These are phyloP conservation scores for Hypomyces rosellus DNA, from an alignment of 2,329 filamentous ascomycete genomes.

Conservation along the genomic window DNA sequence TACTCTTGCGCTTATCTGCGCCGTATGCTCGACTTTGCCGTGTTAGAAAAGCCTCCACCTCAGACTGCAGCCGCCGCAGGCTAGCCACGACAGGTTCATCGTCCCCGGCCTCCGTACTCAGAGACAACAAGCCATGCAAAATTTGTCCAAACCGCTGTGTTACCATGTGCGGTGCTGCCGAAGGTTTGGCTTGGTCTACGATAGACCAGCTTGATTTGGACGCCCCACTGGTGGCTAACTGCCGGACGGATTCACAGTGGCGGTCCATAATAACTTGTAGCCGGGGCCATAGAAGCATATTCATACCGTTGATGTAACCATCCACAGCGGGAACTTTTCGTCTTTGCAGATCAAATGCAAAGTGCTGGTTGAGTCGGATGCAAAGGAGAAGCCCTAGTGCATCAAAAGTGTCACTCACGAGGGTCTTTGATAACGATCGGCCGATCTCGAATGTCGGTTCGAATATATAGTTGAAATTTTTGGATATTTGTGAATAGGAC, in stretches of 20 bases:
- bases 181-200: slow-evolving; percentile 54
- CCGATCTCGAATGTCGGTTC: slow-evolving; percentile 84
- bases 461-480: slow-evolving; percentile 82
- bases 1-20: slow-evolving; percentile 69
- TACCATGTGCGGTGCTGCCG: slow-evolving; percentile 79
- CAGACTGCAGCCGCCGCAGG: slow-evolving; percentile 66
- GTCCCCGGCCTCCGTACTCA: slow-evolving; percentile 87
- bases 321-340: slow-evolving; percentile 86
- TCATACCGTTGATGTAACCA: slow-evolving; percentile 86
- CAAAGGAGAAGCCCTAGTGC: slow-evolving; percentile 83
- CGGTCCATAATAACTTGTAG: slow-evolving; percentile 91
- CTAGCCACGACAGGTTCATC: slow-evolving; percentile 88
- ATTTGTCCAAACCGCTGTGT: slow-evolving; percentile 96
- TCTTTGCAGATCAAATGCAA: slow-evolving; percentile 88
- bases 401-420: slow-evolving; percentile 74
- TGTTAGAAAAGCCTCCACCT: slow-evolving; percentile 77
- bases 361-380: slow-evolving; percentile 86
- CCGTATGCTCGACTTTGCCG: slow-evolving; percentile 70
- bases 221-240: slow-evolving; percentile 48
- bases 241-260: slow-evolving; percentile 81
- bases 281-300: slow-evolving; percentile 93
- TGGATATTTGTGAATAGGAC: slow-evolving; percentile 69
- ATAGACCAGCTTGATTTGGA: slow-evolving; percentile 34
- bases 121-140: slow-evolving; percentile 71
- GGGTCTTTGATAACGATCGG: slow-evolving; percentile 64